Evolutionary conservation across 495 filamentous ascomycete species (phyloP).

Genomic region (Neurospora sp.): DNA sequence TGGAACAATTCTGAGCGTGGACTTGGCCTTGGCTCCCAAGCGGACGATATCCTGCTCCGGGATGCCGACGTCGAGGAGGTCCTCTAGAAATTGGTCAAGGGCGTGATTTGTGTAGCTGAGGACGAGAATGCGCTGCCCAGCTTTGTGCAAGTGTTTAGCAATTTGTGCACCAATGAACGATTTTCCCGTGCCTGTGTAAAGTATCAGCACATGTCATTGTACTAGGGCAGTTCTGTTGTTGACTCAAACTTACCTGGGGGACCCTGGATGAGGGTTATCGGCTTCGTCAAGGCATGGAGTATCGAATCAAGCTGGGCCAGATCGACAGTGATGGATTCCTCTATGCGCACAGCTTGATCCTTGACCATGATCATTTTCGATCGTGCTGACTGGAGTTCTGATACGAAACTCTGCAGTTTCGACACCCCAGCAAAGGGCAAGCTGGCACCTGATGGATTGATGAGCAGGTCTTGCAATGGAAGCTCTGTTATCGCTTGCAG

Average conservation of each 20-base stretch:
- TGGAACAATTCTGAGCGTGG: slow-evolving; percentile 34
- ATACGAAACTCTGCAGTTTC: neutral
- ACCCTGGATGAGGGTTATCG: slow-evolving; percentile 60
- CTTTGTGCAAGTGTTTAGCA: slow-evolving; percentile 46
- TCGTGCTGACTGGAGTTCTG: neutral
- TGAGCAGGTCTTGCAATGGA: slow-evolving; percentile 41
- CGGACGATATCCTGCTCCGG: slow-evolving; percentile 45
- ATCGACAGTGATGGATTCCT: slow-evolving; percentile 34
- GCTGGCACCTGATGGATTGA: slow-evolving; percentile 17
- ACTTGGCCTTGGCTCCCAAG: slow-evolving; percentile 50
- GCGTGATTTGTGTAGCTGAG: slow-evolving; percentile 63
- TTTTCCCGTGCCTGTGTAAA: slow-evolving; percentile 59
- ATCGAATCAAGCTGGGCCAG: slow-evolving; percentile 50
- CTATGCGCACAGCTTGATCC: neutral
- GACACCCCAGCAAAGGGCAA: neutral
- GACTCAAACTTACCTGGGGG: slow-evolving; percentile 50
- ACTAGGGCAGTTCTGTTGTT: neutral
- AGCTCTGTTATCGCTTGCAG: slow-evolving; percentile 48
- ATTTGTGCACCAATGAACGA: slow-evolving; percentile 65
- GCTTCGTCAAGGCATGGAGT: slow-evolving; percentile 39
- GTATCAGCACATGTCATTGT: neutral
- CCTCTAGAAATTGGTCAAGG: slow-evolving; percentile 64
- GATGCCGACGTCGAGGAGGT: slow-evolving; percentile 54
- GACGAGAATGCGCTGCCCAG: slow-evolving; percentile 47
- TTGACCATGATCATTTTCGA: neutral